Evolutionary conservation across 768 basidiomycete genomes (phyloP).

Genomic region (Brasilioporus rufonigricans): DNA sequence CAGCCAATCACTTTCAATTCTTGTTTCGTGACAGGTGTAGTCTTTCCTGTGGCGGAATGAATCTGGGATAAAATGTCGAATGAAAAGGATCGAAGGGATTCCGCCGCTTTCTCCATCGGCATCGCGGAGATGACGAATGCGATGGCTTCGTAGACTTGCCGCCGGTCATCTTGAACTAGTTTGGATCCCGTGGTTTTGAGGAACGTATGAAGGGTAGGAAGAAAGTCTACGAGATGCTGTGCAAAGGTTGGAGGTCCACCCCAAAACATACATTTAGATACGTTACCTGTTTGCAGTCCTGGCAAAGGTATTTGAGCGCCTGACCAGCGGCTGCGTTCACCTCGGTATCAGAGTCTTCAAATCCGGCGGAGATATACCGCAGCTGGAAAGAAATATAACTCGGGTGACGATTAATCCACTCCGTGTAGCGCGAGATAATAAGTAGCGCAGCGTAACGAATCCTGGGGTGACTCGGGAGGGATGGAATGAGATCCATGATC

Average conservation of each 20-base stretch:
- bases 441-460: slow-evolving; percentile 95
- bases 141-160: slow-evolving; percentile 94
- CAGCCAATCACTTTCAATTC: slow-evolving; percentile 67
- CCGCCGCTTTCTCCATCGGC: slow-evolving; percentile 85
- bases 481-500: slow-evolving; percentile 93
- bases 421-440: slow-evolving; percentile 93
- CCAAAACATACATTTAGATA: slow-evolving; percentile 5
- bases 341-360: slow-evolving; percentile 75
- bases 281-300: slow-evolving; percentile 86
- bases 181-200: slow-evolving; percentile 75
- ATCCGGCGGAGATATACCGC: slow-evolving; percentile 89
- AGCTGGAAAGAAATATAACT: slow-evolving; percentile 82
- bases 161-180: slow-evolving; percentile 80
- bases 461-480: slow-evolving; percentile 83
- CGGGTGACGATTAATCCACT: slow-evolving; percentile 93
- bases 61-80: slow-evolving; percentile 79
- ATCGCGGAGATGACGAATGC: slow-evolving; percentile 93
- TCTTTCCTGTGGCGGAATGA: slow-evolving; percentile 58
- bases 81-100: slow-evolving; percentile 83
- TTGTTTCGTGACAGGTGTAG: slow-evolving; percentile 58
- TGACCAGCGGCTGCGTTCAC: slow-evolving; percentile 94
- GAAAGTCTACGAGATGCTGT: slow-evolving; percentile 87
- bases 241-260: slow-evolving; percentile 1
- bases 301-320: slow-evolving; percentile 93
- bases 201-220: slow-evolving; percentile 91